Percentiles rank a stretch among this genome's conserved stretches.
Conservation (phyloP, 2,329 filamentous ascomycete genomes). For the Botryotinia calthae region DNA sequence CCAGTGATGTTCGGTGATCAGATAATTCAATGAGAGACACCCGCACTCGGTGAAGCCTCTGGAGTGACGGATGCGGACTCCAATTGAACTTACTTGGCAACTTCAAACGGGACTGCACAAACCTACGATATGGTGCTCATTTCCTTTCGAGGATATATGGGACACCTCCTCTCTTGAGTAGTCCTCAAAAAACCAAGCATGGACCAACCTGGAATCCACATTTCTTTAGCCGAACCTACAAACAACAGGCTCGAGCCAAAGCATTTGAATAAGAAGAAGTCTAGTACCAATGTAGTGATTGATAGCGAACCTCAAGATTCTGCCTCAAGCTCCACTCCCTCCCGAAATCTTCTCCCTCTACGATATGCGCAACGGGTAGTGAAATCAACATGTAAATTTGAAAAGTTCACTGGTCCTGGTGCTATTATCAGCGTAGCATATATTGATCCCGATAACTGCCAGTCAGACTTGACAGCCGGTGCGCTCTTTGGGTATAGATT, state of each 20-base stretch:
- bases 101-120: neutral
- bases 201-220: neutral
- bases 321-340: neutral
- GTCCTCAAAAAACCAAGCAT: neutral
- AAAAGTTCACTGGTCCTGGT: conserved; percentile 51
- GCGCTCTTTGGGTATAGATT: conserved; percentile 51
- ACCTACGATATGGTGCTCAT: neutral
- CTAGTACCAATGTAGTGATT: neutral
- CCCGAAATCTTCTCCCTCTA: no score
- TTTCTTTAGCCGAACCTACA: neutral
- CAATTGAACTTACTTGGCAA: neutral
- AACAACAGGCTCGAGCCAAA: neutral
- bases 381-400: conserved; percentile 36
- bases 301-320: neutral
- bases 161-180: no score
- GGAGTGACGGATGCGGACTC: neutral
- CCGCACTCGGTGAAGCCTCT: neutral
- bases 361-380: neutral
- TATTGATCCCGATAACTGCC: conserved; percentile 49
- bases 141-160: no score
- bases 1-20: neutral
- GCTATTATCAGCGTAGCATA: conserved; percentile 38
- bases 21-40: neutral
- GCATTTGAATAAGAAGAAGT: neutral
- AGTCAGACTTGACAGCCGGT: conserved; percentile 53